Conservation (phyloP, 305 asterid species). For the Solanum hybrid region DNA sequence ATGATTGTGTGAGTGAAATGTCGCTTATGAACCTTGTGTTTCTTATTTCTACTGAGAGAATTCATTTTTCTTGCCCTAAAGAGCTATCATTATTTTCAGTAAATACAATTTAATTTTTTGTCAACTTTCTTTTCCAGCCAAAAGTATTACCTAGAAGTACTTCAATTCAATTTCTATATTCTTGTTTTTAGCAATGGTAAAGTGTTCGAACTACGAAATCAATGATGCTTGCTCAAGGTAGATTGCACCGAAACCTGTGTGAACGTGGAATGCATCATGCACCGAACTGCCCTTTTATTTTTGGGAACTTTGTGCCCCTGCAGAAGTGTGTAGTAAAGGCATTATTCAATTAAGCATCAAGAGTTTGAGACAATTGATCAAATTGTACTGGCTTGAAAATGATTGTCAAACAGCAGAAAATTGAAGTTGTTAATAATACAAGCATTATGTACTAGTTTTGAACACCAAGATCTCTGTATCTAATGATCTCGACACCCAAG, state of each 20-base stretch:
- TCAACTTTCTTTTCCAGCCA: neutral
- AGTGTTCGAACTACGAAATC: neutral
- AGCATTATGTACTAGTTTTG: neutral
- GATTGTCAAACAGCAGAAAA: neutral
- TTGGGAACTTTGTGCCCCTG: neutral
- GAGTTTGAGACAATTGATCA: neutral
- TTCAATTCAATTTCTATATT: neutral
- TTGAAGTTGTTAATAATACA: neutral
- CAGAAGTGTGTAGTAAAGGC: neutral
- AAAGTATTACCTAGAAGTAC: neutral
- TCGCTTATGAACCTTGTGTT: neutral
- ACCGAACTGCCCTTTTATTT: neutral
- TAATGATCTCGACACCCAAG: slow-evolving; percentile 72
- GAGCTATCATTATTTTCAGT: neutral
- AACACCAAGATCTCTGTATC: slow-evolving; percentile 28
- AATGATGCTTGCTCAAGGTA: neutral
- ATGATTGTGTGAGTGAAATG: neutral
- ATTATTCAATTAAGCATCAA: neutral
- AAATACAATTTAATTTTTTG: neutral
- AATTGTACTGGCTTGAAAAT: neutral
- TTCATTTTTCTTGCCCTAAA: neutral
- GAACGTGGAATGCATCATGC: neutral
- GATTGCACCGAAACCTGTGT: fast-evolving
- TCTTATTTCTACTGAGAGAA: neutral
- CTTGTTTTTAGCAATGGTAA: neutral